Percentiles rank a stretch among this genome's conserved stretches.
Evolutionary conservation across 75 land plant species (phyloP).

Genomic region (Sequoiadendron giganteum): DNA sequence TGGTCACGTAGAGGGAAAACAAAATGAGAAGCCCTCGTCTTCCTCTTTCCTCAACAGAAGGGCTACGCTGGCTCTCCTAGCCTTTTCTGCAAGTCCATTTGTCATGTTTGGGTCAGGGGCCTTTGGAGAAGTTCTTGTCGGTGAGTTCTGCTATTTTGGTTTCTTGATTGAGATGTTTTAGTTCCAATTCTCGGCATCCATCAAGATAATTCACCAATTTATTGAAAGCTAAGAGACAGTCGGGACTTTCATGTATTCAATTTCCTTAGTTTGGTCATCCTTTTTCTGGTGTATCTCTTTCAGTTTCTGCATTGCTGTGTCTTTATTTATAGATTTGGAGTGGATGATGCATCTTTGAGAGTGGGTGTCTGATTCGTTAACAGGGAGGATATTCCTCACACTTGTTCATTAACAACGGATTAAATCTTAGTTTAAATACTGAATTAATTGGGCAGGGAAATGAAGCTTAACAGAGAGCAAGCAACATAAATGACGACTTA

Average conservation of each 20-base stretch:
- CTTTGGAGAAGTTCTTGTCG: background rate
- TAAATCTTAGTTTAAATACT: too few relatives aligned
- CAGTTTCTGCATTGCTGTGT: background rate
- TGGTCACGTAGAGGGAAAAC: background rate
- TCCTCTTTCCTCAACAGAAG: background rate
- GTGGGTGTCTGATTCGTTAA: background rate
- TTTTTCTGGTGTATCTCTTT: background rate
- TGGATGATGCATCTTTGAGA: background rate
- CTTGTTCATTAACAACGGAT: too few relatives aligned
- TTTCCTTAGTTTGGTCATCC: background rate
- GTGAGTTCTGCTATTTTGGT: background rate
- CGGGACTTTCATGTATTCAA: background rate
- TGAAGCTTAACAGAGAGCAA: too few relatives aligned
- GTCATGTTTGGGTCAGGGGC: background rate
- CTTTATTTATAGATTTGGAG: background rate
- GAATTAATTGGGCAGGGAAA: too few relatives aligned
- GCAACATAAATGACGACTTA: too few relatives aligned
- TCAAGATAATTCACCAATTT: background rate
- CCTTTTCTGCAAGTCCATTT: background rate
- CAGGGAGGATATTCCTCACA: background rate
- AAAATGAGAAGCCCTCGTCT: background rate
- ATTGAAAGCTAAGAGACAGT: background rate
- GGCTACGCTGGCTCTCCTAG: background rate
- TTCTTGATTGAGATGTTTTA: background rate
- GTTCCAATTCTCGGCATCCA: background rate